phyloP scores from a whole-genome alignment of 495 filamentous ascomycete species.

The Zalerion maritima region DNA sequence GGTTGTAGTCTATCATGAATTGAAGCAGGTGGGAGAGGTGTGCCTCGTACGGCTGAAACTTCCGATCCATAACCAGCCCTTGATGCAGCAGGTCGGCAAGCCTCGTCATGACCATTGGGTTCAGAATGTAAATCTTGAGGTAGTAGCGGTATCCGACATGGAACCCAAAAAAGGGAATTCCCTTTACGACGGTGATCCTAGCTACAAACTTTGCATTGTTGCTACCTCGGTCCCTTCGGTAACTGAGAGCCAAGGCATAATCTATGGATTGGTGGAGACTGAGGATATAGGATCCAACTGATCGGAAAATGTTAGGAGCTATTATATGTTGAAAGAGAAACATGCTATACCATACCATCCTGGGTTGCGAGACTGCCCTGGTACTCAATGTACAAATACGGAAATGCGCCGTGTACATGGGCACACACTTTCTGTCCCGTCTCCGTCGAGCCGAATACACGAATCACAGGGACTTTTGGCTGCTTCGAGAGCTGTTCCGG shows the following conservation, averaged over 20 bases:
- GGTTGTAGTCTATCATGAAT: slow-evolving; percentile 96
- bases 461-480: slow-evolving; percentile 70
- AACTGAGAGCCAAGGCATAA: slow-evolving; percentile 67
- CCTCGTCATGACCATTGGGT: slow-evolving; percentile 66
- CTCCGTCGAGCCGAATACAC: slow-evolving; percentile 87
- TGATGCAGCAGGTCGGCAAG: slow-evolving; percentile 74
- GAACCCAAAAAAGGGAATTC: slow-evolving; percentile 88
- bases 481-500: slow-evolving; percentile 37
- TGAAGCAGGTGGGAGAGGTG: slow-evolving; percentile 84
- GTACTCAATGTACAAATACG: slow-evolving; percentile 88
- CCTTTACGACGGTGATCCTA: slow-evolving; percentile 82
- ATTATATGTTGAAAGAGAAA: slow-evolving; percentile 1
- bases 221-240: slow-evolving; percentile 57
- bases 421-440: slow-evolving; percentile 93
- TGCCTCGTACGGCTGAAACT: slow-evolving; percentile 83
- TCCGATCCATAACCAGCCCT: slow-evolving; percentile 66
- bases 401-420: slow-evolving; percentile 90
- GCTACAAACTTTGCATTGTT: slow-evolving; percentile 62
- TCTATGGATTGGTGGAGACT: slow-evolving; percentile 70
- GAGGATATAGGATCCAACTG: slow-evolving; percentile 56
- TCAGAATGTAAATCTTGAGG: slow-evolving; percentile 86
- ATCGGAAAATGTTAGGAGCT: background rate
- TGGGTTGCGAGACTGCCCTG: slow-evolving; percentile 49
- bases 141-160: slow-evolving; percentile 84
- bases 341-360: slow-evolving; percentile 55